Base-by-base conservation (phyloP, 2,329 filamentous ascomycete genomes). In the Botrytis fabae region DNA sequence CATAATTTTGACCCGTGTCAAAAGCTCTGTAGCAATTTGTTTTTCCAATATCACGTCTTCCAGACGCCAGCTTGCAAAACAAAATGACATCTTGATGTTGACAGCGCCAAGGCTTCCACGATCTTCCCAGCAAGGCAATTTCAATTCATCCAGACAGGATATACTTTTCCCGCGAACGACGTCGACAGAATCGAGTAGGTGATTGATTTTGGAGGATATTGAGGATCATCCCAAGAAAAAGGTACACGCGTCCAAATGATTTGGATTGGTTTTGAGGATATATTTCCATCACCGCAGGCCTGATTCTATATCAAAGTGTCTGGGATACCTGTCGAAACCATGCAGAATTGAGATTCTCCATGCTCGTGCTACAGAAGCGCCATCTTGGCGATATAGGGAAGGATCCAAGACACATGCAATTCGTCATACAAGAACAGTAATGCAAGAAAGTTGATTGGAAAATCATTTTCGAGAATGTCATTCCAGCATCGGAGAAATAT, bases 181-280 rank as follows among this genome's bases (percentile, higher is more conserved):
- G 28, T 60, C 28, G 25, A 54, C n/a, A 10, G 22, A 38, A 48
- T 60, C 20, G 18, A 69, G 25, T 60, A 51, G 18, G 59, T 44
- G 28, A 48, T 44, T 28, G 48, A 40, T 10, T 57, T 18, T 20
- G n/a, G 8, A 32, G 20, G 5, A 20, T n/a, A 42, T 9, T 42
- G 44, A 60, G 25, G 5, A 40, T 22, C 8, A 28, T 28, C 16
- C 69, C 69, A 54, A 63, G 12, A 51, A 5, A 70, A 54, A 38
- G 35, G 59, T 63, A 70, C 32, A 70, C 69, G 69, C 59, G 59
- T 63, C 32, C 44, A 54, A 46, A 28, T 22, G 35, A 38, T 48
- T 35, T n/a, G 63, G 28, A 65, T 65, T 48, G 44, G 63, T 12
- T 48, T 48, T 48, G 63, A 65, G 28, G 44, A 65, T 65, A 65